Evolutionary conservation across 768 basidiomycete species (phyloP).

Genomic region (Pholiota conissans): DNA sequence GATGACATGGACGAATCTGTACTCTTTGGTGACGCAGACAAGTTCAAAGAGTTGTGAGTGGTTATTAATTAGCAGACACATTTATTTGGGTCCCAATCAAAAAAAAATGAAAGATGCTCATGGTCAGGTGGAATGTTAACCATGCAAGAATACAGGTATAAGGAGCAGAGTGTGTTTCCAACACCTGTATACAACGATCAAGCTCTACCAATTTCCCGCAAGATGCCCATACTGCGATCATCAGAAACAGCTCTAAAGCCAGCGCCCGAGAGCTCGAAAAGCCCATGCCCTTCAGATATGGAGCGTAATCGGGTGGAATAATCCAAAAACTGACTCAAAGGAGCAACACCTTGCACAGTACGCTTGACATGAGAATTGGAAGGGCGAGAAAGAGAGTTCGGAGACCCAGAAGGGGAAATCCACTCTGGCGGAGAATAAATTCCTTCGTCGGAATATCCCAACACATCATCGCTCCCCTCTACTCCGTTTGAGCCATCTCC

Average conservation of each 20-base stretch:
- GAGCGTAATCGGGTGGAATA: constrained; percentile 79
- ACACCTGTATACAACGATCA: constrained; percentile 38
- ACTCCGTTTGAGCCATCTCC: constrained; percentile 39
- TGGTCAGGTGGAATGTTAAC: too few species aligned
- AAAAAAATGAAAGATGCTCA: too few species aligned
- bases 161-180: too few species aligned
- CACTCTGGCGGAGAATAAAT: constrained; percentile 75
- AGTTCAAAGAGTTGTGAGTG: constrained; percentile 57
- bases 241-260: constrained; percentile 73
- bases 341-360: constrained; percentile 71
- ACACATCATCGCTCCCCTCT: constrained; percentile 37
- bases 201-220: constrained; percentile 77
- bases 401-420: constrained; percentile 68
- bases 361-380: constrained; percentile 47
- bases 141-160: too few species aligned
- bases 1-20: constrained; percentile 74
- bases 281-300: constrained; percentile 78
- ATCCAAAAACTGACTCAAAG: constrained; percentile 80
- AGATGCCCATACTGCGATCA: constrained; percentile 64
- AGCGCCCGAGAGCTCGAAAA: constrained; percentile 77
- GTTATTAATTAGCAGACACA: background rate
- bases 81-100: too few species aligned
- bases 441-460: constrained; percentile 57
- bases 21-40: constrained; percentile 84
- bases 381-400: constrained; percentile 21